Base-by-base conservation (phyloP, 208 protist genomes). In the Trypanosoma lewisi region DNA sequence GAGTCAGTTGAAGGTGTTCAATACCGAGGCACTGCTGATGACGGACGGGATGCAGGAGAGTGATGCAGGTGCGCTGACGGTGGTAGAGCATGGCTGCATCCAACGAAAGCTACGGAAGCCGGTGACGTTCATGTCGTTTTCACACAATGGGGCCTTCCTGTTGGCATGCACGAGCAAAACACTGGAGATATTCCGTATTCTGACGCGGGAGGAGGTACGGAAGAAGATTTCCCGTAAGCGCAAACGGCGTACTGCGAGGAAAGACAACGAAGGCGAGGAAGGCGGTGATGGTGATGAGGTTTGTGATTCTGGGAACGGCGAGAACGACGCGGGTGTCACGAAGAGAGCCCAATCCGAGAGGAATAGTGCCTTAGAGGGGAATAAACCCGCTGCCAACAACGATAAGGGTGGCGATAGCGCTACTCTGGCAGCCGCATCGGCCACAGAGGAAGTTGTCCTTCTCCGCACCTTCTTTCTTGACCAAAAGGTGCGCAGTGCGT, bases 1-100 rank as follows among this genome's bases (percentile, higher is more conserved):
- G 63, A 94, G 78, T 72, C 83, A 83, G 62, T 47, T 97, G 53
- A 88, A 85, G 55, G 89, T 94, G 50, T 97, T 95, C 77, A 85
- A 83, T 59, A 78, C 78, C 12, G 83, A 94, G 61, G 70, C 54
- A 33, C 67, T 88, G 31, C 50, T 36, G 6, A 66, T 36, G 16
- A 31, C 11, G 9, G 36, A 52, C 6, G 59, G 1, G n/a, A 47
- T 54, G 9, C 39, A 58, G 27, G 59, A 45, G 11, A 37, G 25
- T 7, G 59, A 30, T 16, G 33, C 31, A 23, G 64, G 37, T 12
- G 33, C 34, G 30, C 65, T 34, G 19, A 51, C 77, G 1, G 39
- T 87, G n/a, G 44, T 59, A 30, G 83, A 91, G 31, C 87, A 96
- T 64, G 91, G 91, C 44, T 47, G 49, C 17, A 51, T 96, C 9